Conservation (phyloP, 805 yeast genomes). For the Saccharomyces kudriavzevii region DNA sequence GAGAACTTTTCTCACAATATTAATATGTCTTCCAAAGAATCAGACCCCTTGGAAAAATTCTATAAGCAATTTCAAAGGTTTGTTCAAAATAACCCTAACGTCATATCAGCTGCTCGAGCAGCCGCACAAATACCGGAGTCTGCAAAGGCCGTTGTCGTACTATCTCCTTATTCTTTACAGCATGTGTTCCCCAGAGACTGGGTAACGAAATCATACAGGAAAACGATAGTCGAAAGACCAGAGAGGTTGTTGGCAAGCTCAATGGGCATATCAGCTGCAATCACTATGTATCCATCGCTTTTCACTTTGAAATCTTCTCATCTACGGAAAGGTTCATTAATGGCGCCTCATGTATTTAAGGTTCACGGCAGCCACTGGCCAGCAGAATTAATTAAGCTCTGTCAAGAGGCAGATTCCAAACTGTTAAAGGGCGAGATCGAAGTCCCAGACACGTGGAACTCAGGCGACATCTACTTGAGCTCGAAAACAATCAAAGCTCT, state of each 20-base stretch:
- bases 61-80: conserved; percentile 38
- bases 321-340: conserved; percentile 38
- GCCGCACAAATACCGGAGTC: conserved; percentile 30
- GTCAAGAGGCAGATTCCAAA: conserved; percentile 50
- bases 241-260: conserved; percentile 69
- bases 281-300: conserved; percentile 56
- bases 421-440: conserved; percentile 50
- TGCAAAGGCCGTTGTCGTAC: conserved; percentile 49
- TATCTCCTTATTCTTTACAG: conserved; percentile 62
- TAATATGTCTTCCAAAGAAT: conserved; percentile 5
- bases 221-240: conserved; percentile 75
- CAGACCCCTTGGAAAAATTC: conserved; percentile 34
- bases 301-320: conserved; percentile 40
- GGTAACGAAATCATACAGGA: conserved; percentile 59
- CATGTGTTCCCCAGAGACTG: conserved; percentile 71
- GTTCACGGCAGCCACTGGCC: conserved; percentile 79
- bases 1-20: not conserved
- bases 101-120: conserved; percentile 30
- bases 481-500: conserved; percentile 60
- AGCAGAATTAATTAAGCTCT: conserved; percentile 44
- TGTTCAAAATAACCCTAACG: conserved; percentile 32
- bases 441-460: conserved; percentile 75
- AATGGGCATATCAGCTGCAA: conserved; percentile 71
- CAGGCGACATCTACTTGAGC: conserved; percentile 72
- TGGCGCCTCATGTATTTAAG: conserved; percentile 51